Evolutionary conservation across 2,329 filamentous ascomycete genomes (phyloP).

Genomic region (Mycogone perniciosa): DNA sequence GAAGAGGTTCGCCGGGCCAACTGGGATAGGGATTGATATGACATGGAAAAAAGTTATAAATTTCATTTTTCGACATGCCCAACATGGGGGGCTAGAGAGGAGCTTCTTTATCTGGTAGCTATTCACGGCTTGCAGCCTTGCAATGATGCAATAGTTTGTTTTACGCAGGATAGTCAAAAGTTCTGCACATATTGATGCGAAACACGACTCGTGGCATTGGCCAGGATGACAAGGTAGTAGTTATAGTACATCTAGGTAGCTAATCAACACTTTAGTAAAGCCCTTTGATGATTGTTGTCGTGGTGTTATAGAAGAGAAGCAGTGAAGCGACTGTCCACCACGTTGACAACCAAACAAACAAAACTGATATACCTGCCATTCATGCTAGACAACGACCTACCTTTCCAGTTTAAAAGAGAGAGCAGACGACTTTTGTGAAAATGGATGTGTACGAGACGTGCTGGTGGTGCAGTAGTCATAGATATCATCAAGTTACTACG

Average conservation of each 20-base stretch:
- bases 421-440: too few relatives aligned
- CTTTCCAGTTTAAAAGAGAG: too few relatives aligned
- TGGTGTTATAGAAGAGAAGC: neutral
- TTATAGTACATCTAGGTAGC: conserved; percentile 13
- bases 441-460: too few relatives aligned
- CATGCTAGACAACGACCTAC: too few relatives aligned
- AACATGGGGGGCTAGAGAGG: neutral
- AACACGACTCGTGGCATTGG: neutral
- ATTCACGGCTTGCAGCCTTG: neutral
- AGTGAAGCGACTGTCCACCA: too few relatives aligned
- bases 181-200: neutral
- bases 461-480: too few relatives aligned
- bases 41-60: neutral
- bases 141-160: conserved; percentile 3
- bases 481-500: too few relatives aligned
- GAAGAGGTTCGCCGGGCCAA: neutral
- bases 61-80: neutral
- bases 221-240: conserved; percentile 5
- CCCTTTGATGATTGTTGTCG: neutral
- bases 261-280: neutral
- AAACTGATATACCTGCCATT: too few relatives aligned
- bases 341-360: too few relatives aligned
- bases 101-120: neutral
- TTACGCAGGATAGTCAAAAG: conserved; percentile 9
- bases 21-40: neutral